Percentiles rank a stretch among this genome's conserved stretches.
phyloP scores from a whole-genome alignment of 2,329 filamentous ascomycete genomes.

The Leptodontidium sp. region DNA sequence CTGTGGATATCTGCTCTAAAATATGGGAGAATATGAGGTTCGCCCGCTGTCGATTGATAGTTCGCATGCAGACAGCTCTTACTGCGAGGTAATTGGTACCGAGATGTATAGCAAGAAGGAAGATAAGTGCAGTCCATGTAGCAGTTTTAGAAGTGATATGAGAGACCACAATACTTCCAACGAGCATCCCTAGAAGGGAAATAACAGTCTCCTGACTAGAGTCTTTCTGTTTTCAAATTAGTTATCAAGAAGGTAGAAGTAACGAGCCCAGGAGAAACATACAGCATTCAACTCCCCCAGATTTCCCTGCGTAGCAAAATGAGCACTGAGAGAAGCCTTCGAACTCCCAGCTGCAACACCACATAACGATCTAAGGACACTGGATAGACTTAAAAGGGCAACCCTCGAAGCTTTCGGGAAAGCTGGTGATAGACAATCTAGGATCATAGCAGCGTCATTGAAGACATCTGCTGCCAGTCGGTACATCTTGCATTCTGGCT shows the following conservation, averaged over 20 bases:
- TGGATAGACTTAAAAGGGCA: slow-evolving; percentile 64
- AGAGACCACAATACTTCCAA: slow-evolving; percentile 82
- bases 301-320: slow-evolving; percentile 89
- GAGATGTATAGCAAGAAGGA: slow-evolving; percentile 79
- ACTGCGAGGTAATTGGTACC: slow-evolving; percentile 89
- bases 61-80: slow-evolving; percentile 81
- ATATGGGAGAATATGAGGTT: slow-evolving; percentile 76
- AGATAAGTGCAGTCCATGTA: slow-evolving; percentile 77
- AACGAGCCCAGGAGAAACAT: slow-evolving; percentile 40
- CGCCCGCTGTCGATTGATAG: slow-evolving; percentile 85
- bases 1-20: slow-evolving; percentile 45
- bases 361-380: slow-evolving; percentile 74
- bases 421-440: slow-evolving; percentile 72
- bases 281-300: slow-evolving; percentile 90
- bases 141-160: slow-evolving; percentile 73
- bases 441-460: slow-evolving; percentile 75
- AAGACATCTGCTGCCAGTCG: slow-evolving; percentile 74
- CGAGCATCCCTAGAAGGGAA: slow-evolving; percentile 85
- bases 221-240: slow-evolving; percentile 64
- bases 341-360: slow-evolving; percentile 90
- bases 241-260: neutral
- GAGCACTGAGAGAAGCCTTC: slow-evolving; percentile 89
- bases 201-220: slow-evolving; percentile 96
- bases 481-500: slow-evolving; percentile 78
- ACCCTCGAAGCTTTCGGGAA: slow-evolving; percentile 66